Conservation (phyloP, 345 rosid species). For the Hibiscus syriacus region DNA sequence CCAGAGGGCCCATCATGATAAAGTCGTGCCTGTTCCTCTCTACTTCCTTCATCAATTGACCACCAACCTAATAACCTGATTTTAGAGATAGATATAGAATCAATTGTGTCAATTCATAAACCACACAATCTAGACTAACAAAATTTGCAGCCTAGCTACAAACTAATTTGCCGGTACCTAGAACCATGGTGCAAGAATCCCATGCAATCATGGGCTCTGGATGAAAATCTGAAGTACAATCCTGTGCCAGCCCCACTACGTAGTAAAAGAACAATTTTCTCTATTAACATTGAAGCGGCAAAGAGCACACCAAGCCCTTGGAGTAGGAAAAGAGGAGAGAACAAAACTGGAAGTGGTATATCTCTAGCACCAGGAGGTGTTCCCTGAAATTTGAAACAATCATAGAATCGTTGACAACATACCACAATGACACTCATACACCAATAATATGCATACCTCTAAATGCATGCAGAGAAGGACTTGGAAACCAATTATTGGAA, state of each 20-base stretch:
- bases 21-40: constrained; percentile 87
- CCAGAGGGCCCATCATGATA: constrained; percentile 63
- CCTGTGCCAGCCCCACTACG: constrained; percentile 67
- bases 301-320: constrained; percentile 84
- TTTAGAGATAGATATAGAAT: constrained; percentile 3
- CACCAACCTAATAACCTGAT: constrained; percentile 95
- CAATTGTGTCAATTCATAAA: not conserved
- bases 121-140: not conserved
- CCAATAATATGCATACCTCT: constrained; percentile 45
- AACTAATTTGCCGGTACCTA: constrained; percentile 41
- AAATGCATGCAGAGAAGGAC: constrained; percentile 84
- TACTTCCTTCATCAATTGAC: constrained; percentile 96
- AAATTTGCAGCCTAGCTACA: not conserved
- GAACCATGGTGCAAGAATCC: constrained; percentile 96
- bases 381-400: constrained; percentile 52
- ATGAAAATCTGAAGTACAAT: constrained; percentile 60
- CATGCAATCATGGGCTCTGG: constrained; percentile 69
- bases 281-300: constrained; percentile 66
- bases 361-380: constrained; percentile 75
- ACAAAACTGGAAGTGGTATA: constrained; percentile 71
- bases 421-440: constrained; percentile 15
- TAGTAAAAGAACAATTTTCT: constrained; percentile 61
- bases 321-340: constrained; percentile 80
- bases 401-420: constrained; percentile 16
- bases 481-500: constrained; percentile 82